A percentile compares a stretch with the other conserved stretches of the same genome.
Conservation (phyloP, 1,139 yeast species). For the Saccharomycopsis phalli region DNA sequence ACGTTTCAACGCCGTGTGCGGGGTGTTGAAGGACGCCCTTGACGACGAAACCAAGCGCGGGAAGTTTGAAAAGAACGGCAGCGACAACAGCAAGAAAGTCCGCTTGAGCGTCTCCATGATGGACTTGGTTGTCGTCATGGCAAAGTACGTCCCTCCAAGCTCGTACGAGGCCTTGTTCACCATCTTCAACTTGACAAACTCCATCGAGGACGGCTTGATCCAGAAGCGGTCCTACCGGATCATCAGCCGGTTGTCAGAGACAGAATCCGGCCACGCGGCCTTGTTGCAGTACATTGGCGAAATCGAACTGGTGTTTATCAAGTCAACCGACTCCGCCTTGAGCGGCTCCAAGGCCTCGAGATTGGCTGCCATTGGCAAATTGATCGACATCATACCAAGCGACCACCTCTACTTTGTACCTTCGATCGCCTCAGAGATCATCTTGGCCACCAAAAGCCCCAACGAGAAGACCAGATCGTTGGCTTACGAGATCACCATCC, state of each 20-base stretch:
- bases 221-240: conserved; percentile 91
- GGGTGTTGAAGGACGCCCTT: conserved; percentile 63
- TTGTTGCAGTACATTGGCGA: conserved; percentile 43
- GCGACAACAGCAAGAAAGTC: conserved; percentile 31
- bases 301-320: conserved; percentile 51
- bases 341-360: conserved; percentile 78
- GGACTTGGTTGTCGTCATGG: conserved; percentile 83
- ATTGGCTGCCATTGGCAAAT: conserved; percentile 52
- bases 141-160: conserved; percentile 66
- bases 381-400: conserved; percentile 54
- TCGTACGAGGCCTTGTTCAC: conserved; percentile 68
- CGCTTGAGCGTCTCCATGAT: conserved; percentile 75
- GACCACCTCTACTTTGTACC: conserved; percentile 71
- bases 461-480: conserved; percentile 86
- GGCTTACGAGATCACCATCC: conserved; percentile 66
- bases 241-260: conserved; percentile 58
- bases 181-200: conserved; percentile 65
- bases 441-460: conserved; percentile 84
- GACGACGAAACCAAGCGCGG: conserved; percentile 42
- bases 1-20: conserved; percentile 83
- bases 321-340: conserved; percentile 51
- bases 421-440: conserved; percentile 74
- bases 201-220: conserved; percentile 51
- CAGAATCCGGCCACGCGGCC: conserved; percentile 53
- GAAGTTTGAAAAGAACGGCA: conserved; percentile 25